These are phyloP conservation scores for Abortiporus biennis DNA, from an alignment of 1,284 basidiomycete species.

Conservation along the genomic window DNA sequence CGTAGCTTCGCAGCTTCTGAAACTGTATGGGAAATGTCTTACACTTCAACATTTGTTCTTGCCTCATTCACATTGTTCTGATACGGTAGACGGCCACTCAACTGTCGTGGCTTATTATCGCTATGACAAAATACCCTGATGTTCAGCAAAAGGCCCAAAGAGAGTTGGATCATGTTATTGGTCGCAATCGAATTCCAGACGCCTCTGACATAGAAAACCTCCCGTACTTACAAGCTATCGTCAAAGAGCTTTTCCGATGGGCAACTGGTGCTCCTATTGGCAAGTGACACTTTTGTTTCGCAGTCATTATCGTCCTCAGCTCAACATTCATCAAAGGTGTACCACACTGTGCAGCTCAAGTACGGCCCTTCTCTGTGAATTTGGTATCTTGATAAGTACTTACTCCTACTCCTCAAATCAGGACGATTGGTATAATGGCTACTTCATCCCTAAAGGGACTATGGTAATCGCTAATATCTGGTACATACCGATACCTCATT, in stretches of 20 bases:
- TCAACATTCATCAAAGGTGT: background rate
- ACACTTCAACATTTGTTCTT: background rate
- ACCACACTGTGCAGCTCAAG: background rate
- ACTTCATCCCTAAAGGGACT: constrained; percentile 18
- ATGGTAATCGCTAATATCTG: constrained; percentile 11
- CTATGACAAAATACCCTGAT: constrained; percentile 26
- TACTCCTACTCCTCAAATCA: background rate
- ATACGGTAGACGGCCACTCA: background rate
- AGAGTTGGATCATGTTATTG: constrained; percentile 35
- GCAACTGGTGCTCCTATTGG: constrained; percentile 19
- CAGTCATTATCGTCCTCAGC: background rate
- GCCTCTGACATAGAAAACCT: constrained; percentile 26
- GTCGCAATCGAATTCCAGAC: constrained; percentile 25
- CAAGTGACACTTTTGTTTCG: constrained; percentile 4
- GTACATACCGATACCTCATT: background rate
- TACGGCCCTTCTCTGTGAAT: background rate
- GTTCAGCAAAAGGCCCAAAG: constrained; percentile 25
- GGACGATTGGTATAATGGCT: constrained; percentile 18
- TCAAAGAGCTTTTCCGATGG: constrained; percentile 24
- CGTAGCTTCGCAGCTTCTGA: constrained; percentile 1
- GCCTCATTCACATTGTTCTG: background rate
- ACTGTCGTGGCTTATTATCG: constrained; percentile 21
- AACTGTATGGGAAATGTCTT: too few species aligned
- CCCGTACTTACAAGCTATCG: constrained; percentile 28
- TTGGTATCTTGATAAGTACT: too few species aligned